Percentiles rank a stretch among this genome's conserved stretches.
Evolutionary conservation across 108 stramenopile genomes (phyloP).

Genomic region (Poteriospumella lacustris): DNA sequence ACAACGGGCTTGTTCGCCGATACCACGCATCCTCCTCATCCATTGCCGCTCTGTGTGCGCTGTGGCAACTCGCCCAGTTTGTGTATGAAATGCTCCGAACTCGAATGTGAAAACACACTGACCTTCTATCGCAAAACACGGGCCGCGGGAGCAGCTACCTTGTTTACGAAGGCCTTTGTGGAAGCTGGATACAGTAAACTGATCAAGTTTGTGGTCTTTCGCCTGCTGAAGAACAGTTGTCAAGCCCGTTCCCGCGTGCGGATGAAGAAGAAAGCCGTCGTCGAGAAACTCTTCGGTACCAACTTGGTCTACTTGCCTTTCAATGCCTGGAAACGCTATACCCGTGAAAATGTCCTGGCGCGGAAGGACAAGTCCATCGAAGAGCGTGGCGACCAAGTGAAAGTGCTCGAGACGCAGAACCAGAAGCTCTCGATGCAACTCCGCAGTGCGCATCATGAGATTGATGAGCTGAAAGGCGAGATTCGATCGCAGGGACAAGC

Average conservation of each 20-base stretch:
- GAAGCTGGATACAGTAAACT: conserved; percentile 10
- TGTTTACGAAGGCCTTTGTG: conserved; percentile 2
- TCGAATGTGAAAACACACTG: not conserved
- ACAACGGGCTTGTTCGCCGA: not conserved
- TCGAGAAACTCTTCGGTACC: conserved; percentile 2
- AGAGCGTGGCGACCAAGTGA: no score
- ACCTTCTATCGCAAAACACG: conserved; percentile 17
- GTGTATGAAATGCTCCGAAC: not conserved
- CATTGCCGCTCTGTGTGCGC: not conserved
- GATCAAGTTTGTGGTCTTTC: not conserved
- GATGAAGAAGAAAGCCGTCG: not conserved
- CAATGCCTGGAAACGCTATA: not conserved
- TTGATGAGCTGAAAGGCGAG: no score
- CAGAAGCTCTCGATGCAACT: no score
- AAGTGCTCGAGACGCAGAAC: no score
- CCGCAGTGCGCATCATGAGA: no score
- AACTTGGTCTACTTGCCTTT: not conserved
- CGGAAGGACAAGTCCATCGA: not conserved
- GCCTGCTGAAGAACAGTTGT: conserved; percentile 3
- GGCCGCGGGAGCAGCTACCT: not conserved
- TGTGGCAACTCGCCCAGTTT: not conserved
- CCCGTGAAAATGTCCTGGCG: not conserved
- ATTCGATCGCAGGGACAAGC: no score
- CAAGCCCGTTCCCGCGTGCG: not conserved
- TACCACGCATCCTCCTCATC: not conserved